A percentile compares a stretch with the other conserved stretches of the same genome.
These are phyloP conservation scores for Diaporthe helianthi DNA, from an alignment of 2,329 filamentous ascomycete genomes.

Conservation along the genomic window DNA sequence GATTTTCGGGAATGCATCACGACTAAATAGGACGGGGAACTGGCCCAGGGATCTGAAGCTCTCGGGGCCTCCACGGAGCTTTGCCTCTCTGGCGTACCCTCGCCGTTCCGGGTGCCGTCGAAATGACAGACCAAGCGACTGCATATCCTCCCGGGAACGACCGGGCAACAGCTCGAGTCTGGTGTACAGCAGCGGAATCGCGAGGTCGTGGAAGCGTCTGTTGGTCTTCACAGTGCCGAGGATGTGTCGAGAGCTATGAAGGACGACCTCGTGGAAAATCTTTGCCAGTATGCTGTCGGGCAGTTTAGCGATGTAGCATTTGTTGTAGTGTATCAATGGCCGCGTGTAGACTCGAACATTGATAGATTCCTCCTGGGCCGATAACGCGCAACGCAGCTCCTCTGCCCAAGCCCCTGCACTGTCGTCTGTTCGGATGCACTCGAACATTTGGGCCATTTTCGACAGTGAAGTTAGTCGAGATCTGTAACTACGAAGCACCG, in stretches of 20 bases:
- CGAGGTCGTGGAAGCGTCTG: neutral
- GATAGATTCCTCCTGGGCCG: slow-evolving; percentile 5
- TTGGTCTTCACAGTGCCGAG: neutral
- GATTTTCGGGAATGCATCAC: neutral
- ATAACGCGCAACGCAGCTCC: slow-evolving; percentile 5
- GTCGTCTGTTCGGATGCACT: neutral
- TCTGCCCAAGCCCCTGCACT: neutral
- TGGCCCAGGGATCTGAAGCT: neutral
- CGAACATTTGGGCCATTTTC: neutral
- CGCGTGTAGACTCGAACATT: neutral
- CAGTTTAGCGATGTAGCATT: neutral
- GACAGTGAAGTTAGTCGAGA: neutral
- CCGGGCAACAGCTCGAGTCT: neutral
- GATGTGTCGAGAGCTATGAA: neutral
- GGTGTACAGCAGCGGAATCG: neutral
- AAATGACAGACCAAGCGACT: slow-evolving; percentile 8
- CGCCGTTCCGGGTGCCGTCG: slow-evolving; percentile 1
- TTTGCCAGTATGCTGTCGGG: neutral
- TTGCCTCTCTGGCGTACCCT: neutral
- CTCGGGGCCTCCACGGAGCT: neutral
- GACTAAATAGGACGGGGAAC: neutral
- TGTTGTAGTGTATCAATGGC: neutral
- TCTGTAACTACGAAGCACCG: too few relatives aligned
- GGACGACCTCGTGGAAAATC: neutral
- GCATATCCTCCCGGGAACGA: slow-evolving; percentile 3